These are phyloP conservation scores for Spatholobus suberectus DNA, from an alignment of 306 rosid genomes.

Conservation along the genomic window DNA sequence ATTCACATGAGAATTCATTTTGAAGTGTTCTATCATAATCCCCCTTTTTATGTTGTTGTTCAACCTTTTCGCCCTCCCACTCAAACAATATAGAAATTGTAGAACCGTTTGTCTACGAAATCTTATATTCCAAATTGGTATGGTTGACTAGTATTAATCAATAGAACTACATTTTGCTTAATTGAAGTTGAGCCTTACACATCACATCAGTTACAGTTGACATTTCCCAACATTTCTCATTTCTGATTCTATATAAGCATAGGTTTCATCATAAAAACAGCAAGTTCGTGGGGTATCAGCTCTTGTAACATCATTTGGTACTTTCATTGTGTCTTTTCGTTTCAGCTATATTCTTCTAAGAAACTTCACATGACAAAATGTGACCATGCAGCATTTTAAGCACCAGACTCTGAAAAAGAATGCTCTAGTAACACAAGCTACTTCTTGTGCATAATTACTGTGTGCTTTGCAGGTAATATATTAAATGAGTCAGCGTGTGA, in stretches of 20 bases:
- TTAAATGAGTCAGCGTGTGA: constrained; percentile 44
- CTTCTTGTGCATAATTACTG: too few relatives aligned
- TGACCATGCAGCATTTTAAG: not conserved
- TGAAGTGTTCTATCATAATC: not conserved
- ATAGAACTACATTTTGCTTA: not conserved
- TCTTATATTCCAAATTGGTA: not conserved
- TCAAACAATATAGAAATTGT: not conserved
- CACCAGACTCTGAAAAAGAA: constrained; percentile 24
- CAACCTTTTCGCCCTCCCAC: not conserved
- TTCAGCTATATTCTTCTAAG: constrained; percentile 10
- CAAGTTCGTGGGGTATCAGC: not conserved
- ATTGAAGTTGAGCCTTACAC: not conserved
- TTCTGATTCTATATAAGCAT: constrained; percentile 37
- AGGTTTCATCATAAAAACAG: not conserved
- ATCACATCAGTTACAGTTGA: not conserved
- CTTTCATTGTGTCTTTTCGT: not conserved
- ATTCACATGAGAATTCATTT: not conserved
- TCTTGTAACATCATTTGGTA: constrained; percentile 29
- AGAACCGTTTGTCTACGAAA: not conserved
- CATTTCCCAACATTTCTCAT: not conserved
- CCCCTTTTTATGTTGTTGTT: not conserved
- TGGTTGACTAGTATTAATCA: constrained; percentile 41
- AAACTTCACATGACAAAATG: constrained; percentile 11
- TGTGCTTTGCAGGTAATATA: constrained; percentile 27
- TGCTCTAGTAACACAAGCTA: not conserved